Evolutionary conservation across 306 rosid species (phyloP), one percentile per base, ranked within the genome.

Genomic region (Gillenia trifoliata): DNA sequence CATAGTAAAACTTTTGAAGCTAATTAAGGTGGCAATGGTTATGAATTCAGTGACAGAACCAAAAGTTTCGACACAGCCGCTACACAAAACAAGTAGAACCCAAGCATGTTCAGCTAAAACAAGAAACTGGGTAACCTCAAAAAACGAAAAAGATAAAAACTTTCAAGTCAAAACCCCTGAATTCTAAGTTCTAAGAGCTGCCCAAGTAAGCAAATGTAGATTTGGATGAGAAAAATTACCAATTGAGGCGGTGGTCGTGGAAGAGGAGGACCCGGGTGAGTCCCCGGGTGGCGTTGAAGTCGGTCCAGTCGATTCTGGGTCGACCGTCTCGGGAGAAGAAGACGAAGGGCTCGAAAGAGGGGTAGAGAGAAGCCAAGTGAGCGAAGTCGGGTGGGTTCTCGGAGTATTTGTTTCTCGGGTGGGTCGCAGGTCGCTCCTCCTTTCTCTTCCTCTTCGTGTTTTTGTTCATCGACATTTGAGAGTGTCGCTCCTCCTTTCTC

Each of bases 231-330:
- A 9, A 28, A 22, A 25, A 25, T 26, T 78, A 86, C 90, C 90
- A 86, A 11, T 76, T 54, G 70, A 86, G 80, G 29, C 75, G 69
- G 43, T 79, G 86, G 79, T 83, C 88, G 68, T 86, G 90, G 73
- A 83, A 83, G 61, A 83, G 88, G 50, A 86, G 77, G 57, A 79
- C 88, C 63, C 90, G 80, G 63, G 86, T 89, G 77, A 92, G 93
- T 61, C 90, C 85, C 5, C 93, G 88, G n/a, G 92, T 92, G 79
- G 96, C 96, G 13, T 90, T 90, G 87, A 88, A 92, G 71, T 92
- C 92, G 17, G 91, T 87, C 97, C 97, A 92, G 65, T 90, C 86
- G 49, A 88, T 82, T 70, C 57, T 79, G 80, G 92, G 93, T 34
- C 80, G 82, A 17, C 75, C 73, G 6, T 57, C 22, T 30, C 56